phyloP scores from a whole-genome alignment of 129 eudicot species.

The Gnaphalium uliginosum region DNA sequence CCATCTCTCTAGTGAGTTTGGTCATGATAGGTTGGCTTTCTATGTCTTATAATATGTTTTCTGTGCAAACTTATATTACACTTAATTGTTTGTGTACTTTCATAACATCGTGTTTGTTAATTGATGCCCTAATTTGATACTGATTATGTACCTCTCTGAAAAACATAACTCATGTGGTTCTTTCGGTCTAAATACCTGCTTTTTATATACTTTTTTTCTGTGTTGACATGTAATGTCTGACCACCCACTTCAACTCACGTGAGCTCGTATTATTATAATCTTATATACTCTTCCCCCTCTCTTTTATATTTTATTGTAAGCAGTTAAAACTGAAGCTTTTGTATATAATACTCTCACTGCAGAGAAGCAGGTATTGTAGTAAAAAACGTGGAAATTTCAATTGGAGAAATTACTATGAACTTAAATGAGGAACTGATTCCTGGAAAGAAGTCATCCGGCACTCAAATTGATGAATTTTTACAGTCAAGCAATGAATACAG shows the following conservation, averaged over 20 bases:
- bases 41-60: conserved; percentile 11
- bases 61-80: neutral
- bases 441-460: conserved; percentile 45
- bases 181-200: too few species aligned
- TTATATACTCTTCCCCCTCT: neutral
- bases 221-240: neutral
- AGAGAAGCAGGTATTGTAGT: conserved; percentile 86
- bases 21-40: conserved; percentile 78
- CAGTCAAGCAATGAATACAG: conserved; percentile 43
- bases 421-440: conserved; percentile 64
- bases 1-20: conserved; percentile 79
- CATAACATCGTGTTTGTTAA: neutral
- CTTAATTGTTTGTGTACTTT: neutral
- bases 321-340: conserved; percentile 13
- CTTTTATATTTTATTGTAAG: too few species aligned
- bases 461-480: conserved; percentile 30
- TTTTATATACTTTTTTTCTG: neutral
- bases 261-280: neutral
- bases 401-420: conserved; percentile 69
- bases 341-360: conserved; percentile 33
- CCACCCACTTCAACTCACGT: neutral
- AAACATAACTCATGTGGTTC: too few species aligned
- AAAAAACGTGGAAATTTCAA: conserved; percentile 62
- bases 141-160: too few species aligned
- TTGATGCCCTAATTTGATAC: neutral